These are phyloP conservation scores for Microcos paniculata DNA, from an alignment of 345 rosid species.

Conservation along the genomic window DNA sequence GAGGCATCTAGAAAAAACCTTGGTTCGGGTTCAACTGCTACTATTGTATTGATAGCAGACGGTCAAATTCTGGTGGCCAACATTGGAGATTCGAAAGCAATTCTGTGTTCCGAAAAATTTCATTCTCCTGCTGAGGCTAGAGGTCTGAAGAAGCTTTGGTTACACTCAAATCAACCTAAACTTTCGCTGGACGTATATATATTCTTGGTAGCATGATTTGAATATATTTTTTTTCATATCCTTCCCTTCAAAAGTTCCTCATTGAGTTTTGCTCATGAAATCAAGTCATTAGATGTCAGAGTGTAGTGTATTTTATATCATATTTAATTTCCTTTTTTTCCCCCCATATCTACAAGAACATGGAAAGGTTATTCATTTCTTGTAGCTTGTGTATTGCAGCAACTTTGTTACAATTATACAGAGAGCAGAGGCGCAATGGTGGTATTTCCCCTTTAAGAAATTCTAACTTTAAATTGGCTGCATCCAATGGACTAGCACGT, in stretches of 20 bases:
- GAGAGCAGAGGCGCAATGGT: conserved; percentile 56
- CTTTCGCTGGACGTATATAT: not conserved
- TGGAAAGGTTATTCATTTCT: conserved; percentile 1
- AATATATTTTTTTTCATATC: not conserved
- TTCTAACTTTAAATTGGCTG: conserved; percentile 39
- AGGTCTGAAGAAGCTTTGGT: conserved; percentile 48
- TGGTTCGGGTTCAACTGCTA: conserved; percentile 81
- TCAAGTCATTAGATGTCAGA: conserved; percentile 7
- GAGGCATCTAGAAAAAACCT: conserved; percentile 68
- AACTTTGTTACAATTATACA: conserved; percentile 65
- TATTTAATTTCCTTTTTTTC: not conserved
- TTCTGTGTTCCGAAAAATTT: conserved; percentile 82
- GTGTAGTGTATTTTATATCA: not conserved
- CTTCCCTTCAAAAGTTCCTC: not conserved
- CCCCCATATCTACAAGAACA: not conserved
- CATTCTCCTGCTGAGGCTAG: conserved; percentile 77
- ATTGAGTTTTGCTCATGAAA: not conserved
- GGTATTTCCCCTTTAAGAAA: conserved; percentile 43
- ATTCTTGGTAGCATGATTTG: not conserved
- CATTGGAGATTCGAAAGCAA: conserved; percentile 92
- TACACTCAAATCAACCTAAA: not conserved
- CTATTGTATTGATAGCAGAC: conserved; percentile 73
- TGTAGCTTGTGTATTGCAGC: conserved; percentile 49
- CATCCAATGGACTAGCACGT: conserved; percentile 50
- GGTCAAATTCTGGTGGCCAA: conserved; percentile 82